Base-by-base conservation (phyloP, 371 early-diverging fungal genomes). In the Apophysomyces sp. region DNA sequence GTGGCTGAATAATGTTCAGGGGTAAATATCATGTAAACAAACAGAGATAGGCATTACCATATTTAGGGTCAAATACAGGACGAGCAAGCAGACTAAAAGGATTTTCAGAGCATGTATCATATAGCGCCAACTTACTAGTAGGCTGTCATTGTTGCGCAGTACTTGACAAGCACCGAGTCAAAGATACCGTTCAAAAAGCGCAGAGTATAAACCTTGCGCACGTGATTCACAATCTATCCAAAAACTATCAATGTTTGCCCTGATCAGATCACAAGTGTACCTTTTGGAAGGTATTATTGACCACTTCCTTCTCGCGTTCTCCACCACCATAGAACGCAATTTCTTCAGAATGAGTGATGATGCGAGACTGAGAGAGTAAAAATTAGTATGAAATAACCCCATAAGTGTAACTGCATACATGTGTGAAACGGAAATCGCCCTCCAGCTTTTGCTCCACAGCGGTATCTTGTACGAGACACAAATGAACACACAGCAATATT, bases 261-360 rank as follows among this genome's bases (percentile, higher is more conserved):
- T 24, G 58, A 57, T 30, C 24, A 28, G 1, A 44, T 13, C n/a
- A 21, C 31, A 58, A 72, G 80, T 30, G 9, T 54, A 69, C 70
- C 68, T 86, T 82, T 71, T 84, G 77, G 71, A 94, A 88, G 28
- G 89, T 86, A 65, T 65, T 71, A 39, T 88, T 86, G 24, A 91
- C 87, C 11, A 89, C 86, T 61, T 85, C 84, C 63, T 82, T 85
- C 69, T 94, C 94, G 28, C 88, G 76, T 49, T 91, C 69, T 11
- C 85, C 87, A 60, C 94, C 94, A 52, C 86, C 83, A 60, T 92
- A 94, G 69, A 94, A 94, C 2, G 94, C 94, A 60, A 94, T 92
- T 62, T 94, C 95, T 66, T 94, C 94, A 8, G 92, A 86, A 62
- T 94, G 90, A 9, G 92, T 82, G 49, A 93, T 91, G 27, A 93